Conservation (phyloP, 306 rosid genomes). For the Comarum palustre region DNA sequence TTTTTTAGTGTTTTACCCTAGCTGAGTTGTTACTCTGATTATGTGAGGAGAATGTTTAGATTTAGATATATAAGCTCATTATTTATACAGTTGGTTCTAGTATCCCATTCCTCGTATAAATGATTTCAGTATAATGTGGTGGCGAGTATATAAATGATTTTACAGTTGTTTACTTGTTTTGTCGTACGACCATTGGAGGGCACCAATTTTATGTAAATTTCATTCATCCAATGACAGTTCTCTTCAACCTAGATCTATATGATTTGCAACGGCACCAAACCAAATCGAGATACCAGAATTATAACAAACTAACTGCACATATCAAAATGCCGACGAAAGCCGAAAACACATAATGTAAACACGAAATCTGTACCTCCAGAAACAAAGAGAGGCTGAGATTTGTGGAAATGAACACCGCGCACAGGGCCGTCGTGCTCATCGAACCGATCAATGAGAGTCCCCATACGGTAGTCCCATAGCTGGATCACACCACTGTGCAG, state of each 20-base stretch:
- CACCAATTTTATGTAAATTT: too few relatives aligned
- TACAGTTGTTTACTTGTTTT: too few relatives aligned
- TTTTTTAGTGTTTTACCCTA: too few relatives aligned
- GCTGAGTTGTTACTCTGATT: too few relatives aligned
- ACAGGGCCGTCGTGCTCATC: slow-evolving; percentile 99
- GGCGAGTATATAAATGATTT: too few relatives aligned
- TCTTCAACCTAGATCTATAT: background rate
- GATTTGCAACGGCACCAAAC: background rate
- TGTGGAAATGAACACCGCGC: slow-evolving; percentile 94
- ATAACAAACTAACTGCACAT: background rate
- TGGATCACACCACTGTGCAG: slow-evolving; percentile 99
- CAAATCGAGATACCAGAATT: background rate
- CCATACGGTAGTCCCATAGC: slow-evolving; percentile 99
- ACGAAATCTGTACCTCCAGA: slow-evolving; percentile 67
- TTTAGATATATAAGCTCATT: too few relatives aligned
- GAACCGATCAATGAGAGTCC: slow-evolving; percentile 84
- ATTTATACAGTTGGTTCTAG: too few relatives aligned
- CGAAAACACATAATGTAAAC: background rate
- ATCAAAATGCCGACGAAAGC: background rate
- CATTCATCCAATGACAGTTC: background rate
- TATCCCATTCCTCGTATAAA: too few relatives aligned
- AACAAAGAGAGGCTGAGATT: slow-evolving; percentile 89
- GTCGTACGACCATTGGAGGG: too few relatives aligned
- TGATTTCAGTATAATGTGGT: too few relatives aligned
- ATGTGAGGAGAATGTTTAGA: too few relatives aligned